phyloP scores from a whole-genome alignment of 2,329 filamentous ascomycete species.

The Penicillium psychrosexuale region DNA sequence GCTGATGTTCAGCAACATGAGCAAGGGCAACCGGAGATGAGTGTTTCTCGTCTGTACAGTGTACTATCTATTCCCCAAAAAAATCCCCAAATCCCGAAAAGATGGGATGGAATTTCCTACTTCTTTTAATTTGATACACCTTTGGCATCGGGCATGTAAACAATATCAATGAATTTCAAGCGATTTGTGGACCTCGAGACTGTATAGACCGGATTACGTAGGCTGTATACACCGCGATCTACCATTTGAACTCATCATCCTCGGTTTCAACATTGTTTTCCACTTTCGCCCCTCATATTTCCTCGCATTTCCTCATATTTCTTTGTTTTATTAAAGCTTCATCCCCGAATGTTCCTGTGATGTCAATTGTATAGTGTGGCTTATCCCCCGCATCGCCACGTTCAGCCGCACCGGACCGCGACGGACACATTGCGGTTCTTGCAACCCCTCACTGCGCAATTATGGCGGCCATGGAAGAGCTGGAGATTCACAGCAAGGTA shows the following conservation, averaged over 20 bases:
- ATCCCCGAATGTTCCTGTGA: background rate
- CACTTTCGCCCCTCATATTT: background rate
- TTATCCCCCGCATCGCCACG: conserved; percentile 14
- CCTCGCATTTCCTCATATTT: background rate
- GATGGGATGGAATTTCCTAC: conserved; percentile 13
- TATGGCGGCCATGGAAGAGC: conserved; percentile 94
- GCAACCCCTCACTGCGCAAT: conserved; percentile 14
- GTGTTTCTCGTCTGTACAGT: conserved; percentile 21
- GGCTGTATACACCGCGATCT: background rate
- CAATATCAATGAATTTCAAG: conserved; percentile 8
- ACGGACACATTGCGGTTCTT: conserved; percentile 10
- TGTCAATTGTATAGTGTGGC: conserved; percentile 3
- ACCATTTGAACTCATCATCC: conserved; percentile 24
- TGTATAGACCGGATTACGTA: background rate
- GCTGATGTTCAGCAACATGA: conserved; percentile 69
- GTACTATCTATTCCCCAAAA: conserved; percentile 18
- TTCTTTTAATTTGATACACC: conserved; percentile 23
- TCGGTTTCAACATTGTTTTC: conserved; percentile 19
- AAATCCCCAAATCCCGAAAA: conserved; percentile 2
- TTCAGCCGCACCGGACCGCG: conserved; percentile 22
- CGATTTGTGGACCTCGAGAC: background rate
- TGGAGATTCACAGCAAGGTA: conserved; percentile 98
- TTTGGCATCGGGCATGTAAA: conserved; percentile 19
- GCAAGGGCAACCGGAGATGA: conserved; percentile 35
- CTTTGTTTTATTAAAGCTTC: background rate